Conservation (phyloP, 2,329 filamentous ascomycete genomes). For the Penicillium sp. region DNA sequence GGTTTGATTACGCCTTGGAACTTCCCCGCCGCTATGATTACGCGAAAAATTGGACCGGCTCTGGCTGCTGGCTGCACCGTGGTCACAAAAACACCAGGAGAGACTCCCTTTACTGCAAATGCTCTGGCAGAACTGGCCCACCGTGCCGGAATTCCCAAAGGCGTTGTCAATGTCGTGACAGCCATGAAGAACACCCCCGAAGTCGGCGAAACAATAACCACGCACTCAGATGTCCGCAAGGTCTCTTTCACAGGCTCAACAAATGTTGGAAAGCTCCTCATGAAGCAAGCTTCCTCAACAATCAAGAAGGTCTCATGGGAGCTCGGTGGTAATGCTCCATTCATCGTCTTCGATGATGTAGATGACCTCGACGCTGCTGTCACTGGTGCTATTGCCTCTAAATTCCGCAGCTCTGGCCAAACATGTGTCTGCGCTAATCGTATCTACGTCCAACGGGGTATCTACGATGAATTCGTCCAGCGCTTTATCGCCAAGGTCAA, state of each 20-base stretch:
- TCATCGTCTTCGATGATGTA: constrained; percentile 91
- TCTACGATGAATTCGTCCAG: constrained; percentile 59
- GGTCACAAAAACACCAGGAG: constrained; percentile 86
- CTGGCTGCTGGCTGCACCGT: constrained; percentile 95
- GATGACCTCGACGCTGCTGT: constrained; percentile 87
- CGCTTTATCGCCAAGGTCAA: constrained; percentile 61
- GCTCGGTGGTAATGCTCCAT: constrained; percentile 91
- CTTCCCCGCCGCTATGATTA: constrained; percentile 62
- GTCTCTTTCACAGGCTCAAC: constrained; percentile 88
- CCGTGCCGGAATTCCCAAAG: constrained; percentile 85
- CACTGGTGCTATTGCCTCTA: constrained; percentile 78
- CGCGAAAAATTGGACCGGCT: constrained; percentile 58
- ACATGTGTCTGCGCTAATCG: constrained; percentile 84
- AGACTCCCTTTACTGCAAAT: constrained; percentile 90
- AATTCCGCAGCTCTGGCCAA: constrained; percentile 94
- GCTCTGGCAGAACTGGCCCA: constrained; percentile 85
- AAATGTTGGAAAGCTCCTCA: constrained; percentile 73
- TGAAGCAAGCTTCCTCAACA: constrained; percentile 85
- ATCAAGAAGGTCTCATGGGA: constrained; percentile 89
- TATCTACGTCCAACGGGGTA: constrained; percentile 57
- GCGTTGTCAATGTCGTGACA: constrained; percentile 89
- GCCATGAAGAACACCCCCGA: constrained; percentile 77
- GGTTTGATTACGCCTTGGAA: constrained; percentile 73
- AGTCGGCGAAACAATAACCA: constrained; percentile 77
- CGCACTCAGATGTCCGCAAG: constrained; percentile 78